Conservation (phyloP, 2,329 filamentous ascomycete species). For the Nemania sp. region DNA sequence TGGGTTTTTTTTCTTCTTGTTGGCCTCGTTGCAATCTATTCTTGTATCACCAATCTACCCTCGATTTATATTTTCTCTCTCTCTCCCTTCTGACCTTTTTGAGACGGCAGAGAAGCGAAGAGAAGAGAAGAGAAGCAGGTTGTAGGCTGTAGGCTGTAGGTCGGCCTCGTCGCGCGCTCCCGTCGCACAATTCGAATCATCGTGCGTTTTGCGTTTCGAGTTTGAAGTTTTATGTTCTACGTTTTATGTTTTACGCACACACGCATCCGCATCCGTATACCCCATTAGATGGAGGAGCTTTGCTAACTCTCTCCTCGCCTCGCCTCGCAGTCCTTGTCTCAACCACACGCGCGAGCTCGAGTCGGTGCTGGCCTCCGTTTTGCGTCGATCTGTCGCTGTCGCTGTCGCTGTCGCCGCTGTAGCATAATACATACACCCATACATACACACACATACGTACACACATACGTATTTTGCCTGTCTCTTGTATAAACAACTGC, state of each 20-base stretch:
- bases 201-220: background rate
- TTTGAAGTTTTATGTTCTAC: no score
- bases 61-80: conserved; percentile 2
- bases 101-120: background rate
- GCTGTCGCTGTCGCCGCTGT: background rate
- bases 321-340: background rate
- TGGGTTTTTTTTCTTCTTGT: conserved; percentile 24
- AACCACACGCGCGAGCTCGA: background rate
- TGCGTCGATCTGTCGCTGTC: background rate
- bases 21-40: conserved; percentile 25
- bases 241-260: no score
- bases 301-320: conserved; percentile 10
- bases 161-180: conserved; percentile 1
- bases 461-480: no score
- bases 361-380: conserved; percentile 1
- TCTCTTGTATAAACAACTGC: conserved; percentile 14
- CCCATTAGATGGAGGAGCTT: no score
- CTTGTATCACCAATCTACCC: background rate
- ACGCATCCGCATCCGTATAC: no score
- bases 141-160: conserved; percentile 17
- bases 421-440: background rate
- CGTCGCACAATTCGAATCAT: background rate
- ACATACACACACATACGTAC: no score
- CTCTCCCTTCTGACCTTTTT: conserved; percentile 1
- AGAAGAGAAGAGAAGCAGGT: background rate